A percentile compares a stretch with the other conserved stretches of the same genome.
Evolutionary conservation across 768 basidiomycete species (phyloP).

Genomic region (Pulveroboletus sp.): DNA sequence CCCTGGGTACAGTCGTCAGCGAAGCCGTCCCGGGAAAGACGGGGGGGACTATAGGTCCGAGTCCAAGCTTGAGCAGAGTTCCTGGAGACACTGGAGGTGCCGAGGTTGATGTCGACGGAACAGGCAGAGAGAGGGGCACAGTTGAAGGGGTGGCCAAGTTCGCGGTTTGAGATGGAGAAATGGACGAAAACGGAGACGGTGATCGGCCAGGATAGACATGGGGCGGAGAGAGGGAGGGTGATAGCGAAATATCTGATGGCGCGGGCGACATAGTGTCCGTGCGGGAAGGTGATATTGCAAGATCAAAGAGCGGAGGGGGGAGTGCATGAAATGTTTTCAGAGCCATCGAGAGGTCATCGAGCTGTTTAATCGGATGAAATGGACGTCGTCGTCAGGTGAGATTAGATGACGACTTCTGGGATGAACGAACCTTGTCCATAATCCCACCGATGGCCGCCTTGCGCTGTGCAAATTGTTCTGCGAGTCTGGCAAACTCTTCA

Average conservation of each 20-base stretch:
- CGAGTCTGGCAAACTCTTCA: constrained; percentile 63
- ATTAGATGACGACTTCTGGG: too few species aligned
- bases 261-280: constrained; percentile 29
- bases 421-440: constrained; percentile 58
- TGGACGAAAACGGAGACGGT: constrained; percentile 3
- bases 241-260: constrained; percentile 20
- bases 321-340: constrained; percentile 43
- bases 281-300: constrained; percentile 23
- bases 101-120: constrained; percentile 21
- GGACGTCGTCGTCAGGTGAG: neutral
- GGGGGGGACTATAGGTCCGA: constrained; percentile 5
- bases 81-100: neutral
- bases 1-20: constrained; percentile 19
- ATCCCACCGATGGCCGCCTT: constrained; percentile 66
- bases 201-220: neutral
- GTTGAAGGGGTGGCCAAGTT: neutral
- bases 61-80: neutral
- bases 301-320: constrained; percentile 38
- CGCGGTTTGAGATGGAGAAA: constrained; percentile 7
- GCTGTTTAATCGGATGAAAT: constrained; percentile 10
- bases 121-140: constrained; percentile 8
- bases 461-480: constrained; percentile 63
- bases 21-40: constrained; percentile 7
- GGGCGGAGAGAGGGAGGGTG: constrained; percentile 8
- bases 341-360: constrained; percentile 30